Conservation (phyloP, 352 stramenopile species). For the Globisporangium spinosum region DNA sequence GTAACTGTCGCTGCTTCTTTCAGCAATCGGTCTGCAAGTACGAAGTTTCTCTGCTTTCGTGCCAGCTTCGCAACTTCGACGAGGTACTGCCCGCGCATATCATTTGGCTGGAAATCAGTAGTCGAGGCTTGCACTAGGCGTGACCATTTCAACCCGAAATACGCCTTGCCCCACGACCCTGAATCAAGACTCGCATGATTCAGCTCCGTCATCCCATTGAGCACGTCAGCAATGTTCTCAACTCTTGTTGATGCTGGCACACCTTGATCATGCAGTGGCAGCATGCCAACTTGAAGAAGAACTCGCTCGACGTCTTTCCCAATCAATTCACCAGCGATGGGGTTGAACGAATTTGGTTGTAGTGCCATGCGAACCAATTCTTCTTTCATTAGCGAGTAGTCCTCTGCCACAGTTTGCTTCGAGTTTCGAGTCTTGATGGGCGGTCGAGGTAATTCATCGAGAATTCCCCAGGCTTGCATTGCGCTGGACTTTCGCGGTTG, state of each 20-base stretch:
- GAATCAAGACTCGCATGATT: constrained; percentile 36
- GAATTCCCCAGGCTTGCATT: constrained; percentile 28
- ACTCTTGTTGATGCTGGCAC: background rate
- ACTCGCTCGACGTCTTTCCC: constrained; percentile 33
- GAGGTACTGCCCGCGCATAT: constrained; percentile 17
- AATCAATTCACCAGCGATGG: constrained; percentile 34
- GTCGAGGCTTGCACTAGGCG: background rate
- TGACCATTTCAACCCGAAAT: constrained; percentile 1
- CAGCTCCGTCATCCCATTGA: constrained; percentile 9
- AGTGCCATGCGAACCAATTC: constrained; percentile 29
- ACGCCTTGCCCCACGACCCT: constrained; percentile 29
- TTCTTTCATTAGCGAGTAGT: constrained; percentile 15
- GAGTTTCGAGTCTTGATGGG: background rate
- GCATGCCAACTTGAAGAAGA: constrained; percentile 21
- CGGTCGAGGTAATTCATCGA: constrained; percentile 14
- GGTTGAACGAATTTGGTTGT: constrained; percentile 28
- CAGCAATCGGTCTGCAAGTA: constrained; percentile 33
- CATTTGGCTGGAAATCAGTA: background rate
- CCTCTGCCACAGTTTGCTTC: constrained; percentile 1
- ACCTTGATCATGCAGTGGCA: constrained; percentile 1
- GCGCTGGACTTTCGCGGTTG: background rate
- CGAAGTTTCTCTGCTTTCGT: constrained; percentile 53
- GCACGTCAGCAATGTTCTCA: background rate
- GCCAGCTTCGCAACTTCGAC: constrained; percentile 39
- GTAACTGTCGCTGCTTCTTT: constrained; percentile 16